Evolutionary conservation across 1,284 basidiomycete genomes (phyloP).

Genomic region (Malassezia caprae): DNA sequence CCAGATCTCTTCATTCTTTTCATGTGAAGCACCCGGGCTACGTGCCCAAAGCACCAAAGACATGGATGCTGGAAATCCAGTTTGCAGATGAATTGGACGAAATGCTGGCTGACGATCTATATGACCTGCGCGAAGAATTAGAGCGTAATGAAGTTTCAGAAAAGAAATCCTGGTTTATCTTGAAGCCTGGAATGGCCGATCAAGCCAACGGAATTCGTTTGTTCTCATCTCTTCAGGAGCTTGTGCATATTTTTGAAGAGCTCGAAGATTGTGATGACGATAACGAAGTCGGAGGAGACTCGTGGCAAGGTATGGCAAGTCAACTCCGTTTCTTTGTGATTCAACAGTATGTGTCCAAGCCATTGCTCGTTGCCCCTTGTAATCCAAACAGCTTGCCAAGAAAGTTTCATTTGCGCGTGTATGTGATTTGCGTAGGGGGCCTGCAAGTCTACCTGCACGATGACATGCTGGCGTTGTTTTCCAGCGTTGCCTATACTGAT

Average conservation of each 20-base stretch:
- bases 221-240: constrained; percentile 66
- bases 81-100: constrained; percentile 94
- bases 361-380: constrained; percentile 22
- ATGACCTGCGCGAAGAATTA: constrained; percentile 65
- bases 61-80: constrained; percentile 78
- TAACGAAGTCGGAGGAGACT: constrained; percentile 17
- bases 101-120: constrained; percentile 82
- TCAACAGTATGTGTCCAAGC: constrained; percentile 57
- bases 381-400: constrained; percentile 9
- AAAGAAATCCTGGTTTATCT: constrained; percentile 34
- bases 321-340: constrained; percentile 93
- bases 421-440: constrained; percentile 64
- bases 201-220: constrained; percentile 86
- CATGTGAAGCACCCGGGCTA: constrained; percentile 18
- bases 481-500: constrained; percentile 24
- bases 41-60: constrained; percentile 56
- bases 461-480: constrained; percentile 76
- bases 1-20: constrained; percentile 58
- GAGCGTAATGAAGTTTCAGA: constrained; percentile 50
- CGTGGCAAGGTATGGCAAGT: constrained; percentile 52
- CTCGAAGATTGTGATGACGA: constrained; percentile 59
- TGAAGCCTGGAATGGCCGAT: constrained; percentile 97
- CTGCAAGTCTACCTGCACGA: constrained; percentile 57
- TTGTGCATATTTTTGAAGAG: constrained; percentile 69
- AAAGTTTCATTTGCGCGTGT: constrained; percentile 82